Evolutionary conservation across 2,329 filamentous ascomycete species (phyloP).

Genomic region (Phialophora tarda): DNA sequence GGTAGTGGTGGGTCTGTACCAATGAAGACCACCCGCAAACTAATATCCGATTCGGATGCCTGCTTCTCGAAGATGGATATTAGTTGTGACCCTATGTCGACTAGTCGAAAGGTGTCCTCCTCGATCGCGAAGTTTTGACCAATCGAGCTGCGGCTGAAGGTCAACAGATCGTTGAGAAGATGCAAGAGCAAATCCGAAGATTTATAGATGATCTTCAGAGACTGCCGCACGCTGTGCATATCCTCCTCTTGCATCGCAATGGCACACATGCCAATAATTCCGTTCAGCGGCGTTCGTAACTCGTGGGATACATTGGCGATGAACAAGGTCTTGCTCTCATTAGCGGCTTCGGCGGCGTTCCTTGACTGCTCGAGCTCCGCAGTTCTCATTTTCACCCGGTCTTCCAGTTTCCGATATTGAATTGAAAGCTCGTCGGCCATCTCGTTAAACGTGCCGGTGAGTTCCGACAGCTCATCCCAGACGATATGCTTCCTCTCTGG

Average conservation of each 20-base stretch:
- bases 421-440: conserved; percentile 88
- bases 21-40: conserved; percentile 72
- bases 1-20: conserved; percentile 50
- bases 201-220: conserved; percentile 84
- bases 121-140: conserved; percentile 81
- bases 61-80: conserved; percentile 87
- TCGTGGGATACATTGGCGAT: conserved; percentile 90
- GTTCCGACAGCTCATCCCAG: conserved; percentile 81
- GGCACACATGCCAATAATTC: conserved; percentile 91
- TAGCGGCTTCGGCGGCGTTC: conserved; percentile 86
- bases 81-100: conserved; percentile 80
- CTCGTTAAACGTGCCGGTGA: conserved; percentile 86
- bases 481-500: conserved; percentile 73
- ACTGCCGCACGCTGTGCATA: conserved; percentile 75
- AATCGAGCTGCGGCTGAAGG: conserved; percentile 92
- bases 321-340: conserved; percentile 94
- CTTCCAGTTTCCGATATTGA: conserved; percentile 81
- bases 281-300: conserved; percentile 91
- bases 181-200: conserved; percentile 82
- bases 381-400: conserved; percentile 80
- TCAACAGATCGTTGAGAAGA: conserved; percentile 82
- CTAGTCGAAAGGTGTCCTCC: conserved; percentile 79
- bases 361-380: conserved; percentile 85
- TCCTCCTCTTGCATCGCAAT: conserved; percentile 92
- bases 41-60: conserved; percentile 76